These are phyloP conservation scores for Stellera chamaejasme DNA, from an alignment of 345 rosid genomes.

Conservation along the genomic window DNA sequence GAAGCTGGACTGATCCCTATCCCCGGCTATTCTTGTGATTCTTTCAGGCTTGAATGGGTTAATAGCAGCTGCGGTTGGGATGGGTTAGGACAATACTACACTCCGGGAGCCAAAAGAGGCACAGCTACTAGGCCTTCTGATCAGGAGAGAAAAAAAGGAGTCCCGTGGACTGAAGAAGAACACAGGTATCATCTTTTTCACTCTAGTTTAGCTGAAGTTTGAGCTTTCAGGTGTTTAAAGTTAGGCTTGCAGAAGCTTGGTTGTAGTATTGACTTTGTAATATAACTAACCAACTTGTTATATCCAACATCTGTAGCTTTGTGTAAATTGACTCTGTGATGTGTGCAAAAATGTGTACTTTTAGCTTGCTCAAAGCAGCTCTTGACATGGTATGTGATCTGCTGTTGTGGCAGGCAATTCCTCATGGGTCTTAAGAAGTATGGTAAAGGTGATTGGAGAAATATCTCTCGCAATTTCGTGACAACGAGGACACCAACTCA, in stretches of 20 bases:
- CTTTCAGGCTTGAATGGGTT: slow-evolving; percentile 83
- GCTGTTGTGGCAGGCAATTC: slow-evolving; percentile 57
- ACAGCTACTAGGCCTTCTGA: slow-evolving; percentile 48
- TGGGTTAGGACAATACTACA: slow-evolving; percentile 38
- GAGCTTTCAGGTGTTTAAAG: too few relatives aligned
- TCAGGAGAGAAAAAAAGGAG: slow-evolving; percentile 96
- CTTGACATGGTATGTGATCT: slow-evolving; percentile 12
- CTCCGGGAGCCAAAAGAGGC: slow-evolving; percentile 62
- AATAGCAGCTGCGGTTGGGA: slow-evolving; percentile 29
- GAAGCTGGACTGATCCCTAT: slow-evolving; percentile 91
- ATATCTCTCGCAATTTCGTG: slow-evolving; percentile 85
- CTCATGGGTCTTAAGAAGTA: slow-evolving; percentile 85
- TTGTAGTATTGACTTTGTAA: slow-evolving; percentile 20
- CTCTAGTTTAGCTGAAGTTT: too few relatives aligned
- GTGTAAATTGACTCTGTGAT: too few relatives aligned
- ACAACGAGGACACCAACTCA: slow-evolving; percentile 88
- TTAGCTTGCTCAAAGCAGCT: slow-evolving; percentile 3
- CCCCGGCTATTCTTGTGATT: slow-evolving; percentile 61
- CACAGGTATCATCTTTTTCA: slow-evolving; percentile 54
- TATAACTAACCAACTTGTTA: neutral
- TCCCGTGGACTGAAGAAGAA: slow-evolving; percentile 99
- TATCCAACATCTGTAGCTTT: neutral
- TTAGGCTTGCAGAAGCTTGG: too few relatives aligned
- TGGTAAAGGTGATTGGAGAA: slow-evolving; percentile 99
- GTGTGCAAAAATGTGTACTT: slow-evolving; percentile 6